Evolutionary conservation across 148 eudicot species (phyloP).

Genomic region (Arbutus unedo): DNA sequence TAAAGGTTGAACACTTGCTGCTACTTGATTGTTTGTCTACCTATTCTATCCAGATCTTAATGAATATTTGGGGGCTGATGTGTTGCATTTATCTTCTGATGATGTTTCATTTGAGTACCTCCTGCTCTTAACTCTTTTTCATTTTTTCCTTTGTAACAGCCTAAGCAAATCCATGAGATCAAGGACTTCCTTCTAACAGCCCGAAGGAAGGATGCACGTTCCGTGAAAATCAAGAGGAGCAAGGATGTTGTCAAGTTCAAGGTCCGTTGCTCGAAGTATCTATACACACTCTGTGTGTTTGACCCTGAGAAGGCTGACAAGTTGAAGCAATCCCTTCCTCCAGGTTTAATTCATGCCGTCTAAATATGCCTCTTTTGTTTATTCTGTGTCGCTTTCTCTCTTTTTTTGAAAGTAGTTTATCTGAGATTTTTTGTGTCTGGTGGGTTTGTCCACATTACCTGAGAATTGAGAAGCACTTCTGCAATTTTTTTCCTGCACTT

Average conservation of each 20-base stretch:
- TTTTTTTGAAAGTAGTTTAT: neutral
- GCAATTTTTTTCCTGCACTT: too few species aligned
- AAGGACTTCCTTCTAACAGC: slow-evolving; percentile 8
- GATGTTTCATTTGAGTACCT: neutral
- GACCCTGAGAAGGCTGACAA: neutral
- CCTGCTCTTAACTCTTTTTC: neutral
- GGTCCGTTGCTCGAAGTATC: slow-evolving; percentile 9
- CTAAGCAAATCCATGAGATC: slow-evolving; percentile 6
- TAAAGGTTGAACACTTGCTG: too few species aligned
- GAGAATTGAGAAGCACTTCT: too few species aligned
- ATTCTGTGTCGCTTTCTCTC: neutral
- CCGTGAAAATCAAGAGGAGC: slow-evolving; percentile 2
- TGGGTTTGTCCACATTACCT: too few species aligned
- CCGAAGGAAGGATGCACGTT: slow-evolving; percentile 8
- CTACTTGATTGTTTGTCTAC: neutral
- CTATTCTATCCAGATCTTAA: neutral
- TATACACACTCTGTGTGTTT: slow-evolving; percentile 1
- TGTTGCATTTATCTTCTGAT: neutral
- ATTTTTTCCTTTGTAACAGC: neutral
- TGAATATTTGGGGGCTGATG: neutral
- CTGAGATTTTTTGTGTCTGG: neutral
- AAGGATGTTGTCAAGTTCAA: slow-evolving; percentile 5
- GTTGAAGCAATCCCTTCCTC: slow-evolving; percentile 9
- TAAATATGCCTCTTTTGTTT: neutral
- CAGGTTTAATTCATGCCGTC: neutral